Evolutionary conservation across 805 yeast species (phyloP).

Genomic region (Metschnikowia dekortorum): DNA sequence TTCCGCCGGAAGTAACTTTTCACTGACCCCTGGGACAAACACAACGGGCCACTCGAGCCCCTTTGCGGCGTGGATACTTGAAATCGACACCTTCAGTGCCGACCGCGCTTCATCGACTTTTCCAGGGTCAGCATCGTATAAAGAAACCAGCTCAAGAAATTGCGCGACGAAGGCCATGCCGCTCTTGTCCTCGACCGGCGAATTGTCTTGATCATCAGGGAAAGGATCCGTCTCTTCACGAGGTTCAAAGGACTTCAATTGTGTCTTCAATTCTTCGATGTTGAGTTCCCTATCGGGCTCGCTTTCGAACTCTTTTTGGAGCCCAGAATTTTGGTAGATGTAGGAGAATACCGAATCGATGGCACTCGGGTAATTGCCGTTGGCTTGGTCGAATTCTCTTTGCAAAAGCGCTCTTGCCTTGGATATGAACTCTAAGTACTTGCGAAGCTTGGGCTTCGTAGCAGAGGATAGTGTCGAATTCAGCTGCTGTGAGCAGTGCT

Average conservation of each 20-base stretch:
- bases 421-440: constrained; percentile 25
- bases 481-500: constrained; percentile 1
- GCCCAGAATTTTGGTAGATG: constrained; percentile 26
- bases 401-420: constrained; percentile 14
- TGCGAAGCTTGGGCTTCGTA: constrained; percentile 15
- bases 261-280: constrained; percentile 36
- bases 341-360: constrained; percentile 19
- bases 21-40: constrained; percentile 68
- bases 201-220: constrained; percentile 4
- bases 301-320: constrained; percentile 23
- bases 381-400: constrained; percentile 6
- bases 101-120: constrained; percentile 14
- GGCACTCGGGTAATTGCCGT: not conserved
- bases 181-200: constrained; percentile 11
- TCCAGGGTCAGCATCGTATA: constrained; percentile 19
- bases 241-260: constrained; percentile 28
- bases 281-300: constrained; percentile 32
- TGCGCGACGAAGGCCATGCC: constrained; percentile 8
- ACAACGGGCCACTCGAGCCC: constrained; percentile 97
- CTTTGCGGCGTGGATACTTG: constrained; percentile 89
- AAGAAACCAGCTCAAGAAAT: constrained; percentile 15
- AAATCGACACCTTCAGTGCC: constrained; percentile 39
- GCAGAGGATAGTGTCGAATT: constrained; percentile 12
- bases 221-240: constrained; percentile 25
- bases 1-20: constrained; percentile 60